Evolutionary conservation across 2,329 filamentous ascomycete genomes (phyloP).

Genomic region (Aschersonia sp.): DNA sequence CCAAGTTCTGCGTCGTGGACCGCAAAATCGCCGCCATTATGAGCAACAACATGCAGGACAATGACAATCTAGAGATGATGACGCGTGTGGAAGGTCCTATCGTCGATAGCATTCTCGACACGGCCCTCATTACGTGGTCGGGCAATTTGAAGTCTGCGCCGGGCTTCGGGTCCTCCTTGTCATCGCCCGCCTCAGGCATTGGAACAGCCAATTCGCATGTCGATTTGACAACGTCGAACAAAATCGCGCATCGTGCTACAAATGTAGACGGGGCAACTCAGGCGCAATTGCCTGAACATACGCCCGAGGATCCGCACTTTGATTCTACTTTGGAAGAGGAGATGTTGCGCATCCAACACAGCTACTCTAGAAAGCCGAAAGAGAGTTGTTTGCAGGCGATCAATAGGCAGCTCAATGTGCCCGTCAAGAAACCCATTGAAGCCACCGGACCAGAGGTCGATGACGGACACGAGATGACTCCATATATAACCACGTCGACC

Average conservation of each 20-base stretch:
- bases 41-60: slow-evolving; percentile 69
- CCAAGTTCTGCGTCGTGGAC: slow-evolving; percentile 67
- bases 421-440: slow-evolving; percentile 32
- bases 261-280: neutral
- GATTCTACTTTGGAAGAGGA: slow-evolving; percentile 47
- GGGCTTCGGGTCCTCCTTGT: neutral
- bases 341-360: slow-evolving; percentile 43
- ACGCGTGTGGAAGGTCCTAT: slow-evolving; percentile 61
- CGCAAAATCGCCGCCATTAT: slow-evolving; percentile 54
- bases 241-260: neutral
- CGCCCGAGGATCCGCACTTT: slow-evolving; percentile 45
- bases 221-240: neutral
- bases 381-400: slow-evolving; percentile 44
- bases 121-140: slow-evolving; percentile 58
- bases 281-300: slow-evolving; percentile 35
- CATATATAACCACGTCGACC: slow-evolving; percentile 34
- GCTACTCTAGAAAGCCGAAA: slow-evolving; percentile 30
- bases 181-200: neutral
- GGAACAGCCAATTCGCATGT: neutral
- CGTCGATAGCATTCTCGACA: slow-evolving; percentile 63
- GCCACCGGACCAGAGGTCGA: slow-evolving; percentile 38
- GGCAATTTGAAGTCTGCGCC: neutral
- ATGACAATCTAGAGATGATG: slow-evolving; percentile 74
- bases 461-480: slow-evolving; percentile 44
- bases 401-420: slow-evolving; percentile 51